Base-by-base conservation (phyloP, 2,329 filamentous ascomycete species). In the Fusarium phyllophilum region DNA sequence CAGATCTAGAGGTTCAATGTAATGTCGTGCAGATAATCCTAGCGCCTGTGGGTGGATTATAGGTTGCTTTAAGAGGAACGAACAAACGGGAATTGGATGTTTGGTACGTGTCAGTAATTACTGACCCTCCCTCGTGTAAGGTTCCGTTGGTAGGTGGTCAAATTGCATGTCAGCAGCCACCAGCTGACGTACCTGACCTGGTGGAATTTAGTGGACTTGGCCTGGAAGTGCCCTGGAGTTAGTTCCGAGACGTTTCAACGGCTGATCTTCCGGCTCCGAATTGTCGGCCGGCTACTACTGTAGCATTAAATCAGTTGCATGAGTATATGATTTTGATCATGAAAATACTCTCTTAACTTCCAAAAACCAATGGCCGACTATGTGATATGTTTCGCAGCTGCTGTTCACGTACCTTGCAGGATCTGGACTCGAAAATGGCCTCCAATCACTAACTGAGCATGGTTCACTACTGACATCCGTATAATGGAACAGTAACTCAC, bases 141-240 rank as follows among this genome's bases (percentile, higher is more conserved):
- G 22, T 51, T 51, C 29, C 22, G 49, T 52, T 26, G 49, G 33
- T 22, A 36, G 33, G 33, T 52, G 68, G 68, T 60, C 75, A 49
- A 59, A 76, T 55, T 42, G 36, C 51, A 55, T 75, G 78, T 79
- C 75, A 77, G 77, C 77, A 64, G 46, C 56, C 33, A 22, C 42
- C n/a, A 59, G 42, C 42, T 51, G 33, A 58, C 31, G 55, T 49
- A 49, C 55, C 31, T 55, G 48, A 49, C 41, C 36, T 55, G 48
- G 68, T 74, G 72, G 68, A 65, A 74, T 76, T 79, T 77, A 78
- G 77, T 77, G 75, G 73, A 54, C 56, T 70, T 41, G 67, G 70
- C 68, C 56, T 66, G 58, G 42, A 67, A 46, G 48, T 66, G 59
- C 61, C 72, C 72, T 75, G 65, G 46, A 70, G 54, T 49, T 54